Percentiles rank a stretch among this genome's conserved stretches.
phyloP scores from a whole-genome alignment of 441 rosid species.

The Daphne laureola region DNA sequence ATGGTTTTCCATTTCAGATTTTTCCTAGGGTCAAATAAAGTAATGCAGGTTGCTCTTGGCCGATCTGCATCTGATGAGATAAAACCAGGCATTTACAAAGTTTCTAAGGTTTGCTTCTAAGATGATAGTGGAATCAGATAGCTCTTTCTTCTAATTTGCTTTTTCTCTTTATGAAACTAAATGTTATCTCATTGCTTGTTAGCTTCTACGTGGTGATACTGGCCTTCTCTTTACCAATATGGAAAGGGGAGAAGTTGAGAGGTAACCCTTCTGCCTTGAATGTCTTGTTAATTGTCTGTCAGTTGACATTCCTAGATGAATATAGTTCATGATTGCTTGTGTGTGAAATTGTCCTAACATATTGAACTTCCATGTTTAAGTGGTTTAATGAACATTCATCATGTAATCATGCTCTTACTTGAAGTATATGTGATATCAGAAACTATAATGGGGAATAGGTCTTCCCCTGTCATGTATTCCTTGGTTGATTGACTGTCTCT shows the following conservation, averaged over 20 bases:
- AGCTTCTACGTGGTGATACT: constrained; percentile 79
- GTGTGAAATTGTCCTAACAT: too few relatives aligned
- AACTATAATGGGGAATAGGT: too few relatives aligned
- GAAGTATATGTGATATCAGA: too few relatives aligned
- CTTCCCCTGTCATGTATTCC: too few relatives aligned
- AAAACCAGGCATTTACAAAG: constrained; percentile 63
- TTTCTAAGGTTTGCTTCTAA: constrained; percentile 41
- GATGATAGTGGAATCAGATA: background rate
- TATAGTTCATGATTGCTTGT: too few relatives aligned
- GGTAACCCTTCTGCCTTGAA: constrained; percentile 30
- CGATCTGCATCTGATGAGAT: constrained; percentile 81
- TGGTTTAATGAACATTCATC: too few relatives aligned
- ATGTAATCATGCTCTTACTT: too few relatives aligned
- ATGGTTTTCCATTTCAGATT: constrained; percentile 37
- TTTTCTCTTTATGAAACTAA: background rate
- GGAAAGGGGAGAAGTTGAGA: constrained; percentile 82
- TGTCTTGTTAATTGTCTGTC: background rate
- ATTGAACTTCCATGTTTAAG: too few relatives aligned
- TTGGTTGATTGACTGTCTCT: too few relatives aligned
- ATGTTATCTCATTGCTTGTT: constrained; percentile 14
- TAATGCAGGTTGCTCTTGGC: constrained; percentile 93
- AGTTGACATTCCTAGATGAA: too few relatives aligned
- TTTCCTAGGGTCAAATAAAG: constrained; percentile 96
- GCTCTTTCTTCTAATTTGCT: background rate
- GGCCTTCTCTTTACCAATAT: constrained; percentile 78